phyloP scores from a whole-genome alignment of 495 filamentous ascomycete species.

The Penicillium robsamsonii region DNA sequence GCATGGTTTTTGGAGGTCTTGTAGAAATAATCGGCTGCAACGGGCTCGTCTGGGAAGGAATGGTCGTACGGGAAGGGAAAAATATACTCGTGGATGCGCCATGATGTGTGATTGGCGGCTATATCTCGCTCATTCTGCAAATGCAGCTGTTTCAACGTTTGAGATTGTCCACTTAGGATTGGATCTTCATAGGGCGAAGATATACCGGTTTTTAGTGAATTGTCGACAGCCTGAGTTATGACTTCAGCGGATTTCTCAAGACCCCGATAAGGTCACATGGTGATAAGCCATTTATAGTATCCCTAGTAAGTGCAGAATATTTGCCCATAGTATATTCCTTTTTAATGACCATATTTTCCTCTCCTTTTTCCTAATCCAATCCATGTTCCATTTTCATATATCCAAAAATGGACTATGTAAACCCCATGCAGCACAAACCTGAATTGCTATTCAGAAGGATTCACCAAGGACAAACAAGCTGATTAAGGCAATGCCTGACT shows the following conservation, averaged over 20 bases:
- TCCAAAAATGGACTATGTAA: not conserved
- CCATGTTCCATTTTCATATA: not conserved
- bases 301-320: not conserved
- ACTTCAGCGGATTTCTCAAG: constrained; percentile 18
- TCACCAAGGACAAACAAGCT: constrained; percentile 1
- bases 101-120: constrained; percentile 15
- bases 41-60: constrained; percentile 6
- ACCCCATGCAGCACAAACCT: not conserved
- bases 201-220: not conserved
- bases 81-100: constrained; percentile 26
- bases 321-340: not conserved
- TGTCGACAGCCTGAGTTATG: not conserved
- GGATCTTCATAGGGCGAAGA: not conserved
- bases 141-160: not conserved
- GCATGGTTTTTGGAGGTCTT: constrained; percentile 27
- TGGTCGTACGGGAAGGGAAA: constrained; percentile 20
- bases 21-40: constrained; percentile 25
- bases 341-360: not conserved
- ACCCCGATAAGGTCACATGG: constrained; percentile 18
- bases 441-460: not conserved
- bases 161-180: no score
- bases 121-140: constrained; percentile 18
- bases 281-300: constrained; percentile 10
- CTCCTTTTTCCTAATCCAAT: not conserved
- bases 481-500: not conserved